These are phyloP conservation scores for Lasiosphaeria hispida DNA, from an alignment of 495 filamentous ascomycete genomes.

Conservation along the genomic window DNA sequence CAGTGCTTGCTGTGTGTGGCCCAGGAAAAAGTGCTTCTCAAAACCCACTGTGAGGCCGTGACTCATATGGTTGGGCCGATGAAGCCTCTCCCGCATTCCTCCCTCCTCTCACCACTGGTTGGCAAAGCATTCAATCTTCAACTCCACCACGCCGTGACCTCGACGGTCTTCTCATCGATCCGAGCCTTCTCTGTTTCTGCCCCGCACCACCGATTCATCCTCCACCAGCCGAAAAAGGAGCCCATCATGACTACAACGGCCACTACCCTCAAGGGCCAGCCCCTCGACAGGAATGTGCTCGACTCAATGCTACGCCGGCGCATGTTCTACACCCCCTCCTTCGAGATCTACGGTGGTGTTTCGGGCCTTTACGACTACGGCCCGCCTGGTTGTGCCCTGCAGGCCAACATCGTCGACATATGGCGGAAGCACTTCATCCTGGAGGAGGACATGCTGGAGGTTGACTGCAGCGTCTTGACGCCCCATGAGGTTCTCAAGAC, in stretches of 20 bases:
- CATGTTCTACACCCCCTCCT: constrained; percentile 91
- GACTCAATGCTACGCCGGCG: constrained; percentile 83
- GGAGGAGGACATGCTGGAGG: constrained; percentile 89
- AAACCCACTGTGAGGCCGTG: constrained; percentile 16
- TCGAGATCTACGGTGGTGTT: constrained; percentile 89
- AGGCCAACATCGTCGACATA: constrained; percentile 81
- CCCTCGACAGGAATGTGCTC: constrained; percentile 74
- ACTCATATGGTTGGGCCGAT: constrained; percentile 32
- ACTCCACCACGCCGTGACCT: constrained; percentile 13
- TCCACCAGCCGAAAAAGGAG: constrained; percentile 36
- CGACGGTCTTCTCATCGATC: constrained; percentile 14
- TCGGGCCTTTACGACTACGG: constrained; percentile 85
- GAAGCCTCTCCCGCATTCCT: constrained; percentile 22
- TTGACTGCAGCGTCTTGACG: constrained; percentile 81
- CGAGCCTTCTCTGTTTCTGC: constrained; percentile 21
- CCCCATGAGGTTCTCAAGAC: constrained; percentile 93
- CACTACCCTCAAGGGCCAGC: constrained; percentile 83
- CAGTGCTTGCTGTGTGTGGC: constrained; percentile 4
- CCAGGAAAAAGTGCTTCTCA: constrained; percentile 2
- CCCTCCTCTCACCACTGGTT: constrained; percentile 25
- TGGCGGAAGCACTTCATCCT: constrained; percentile 91
- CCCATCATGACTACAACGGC: constrained; percentile 44
- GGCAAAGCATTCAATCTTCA: constrained; percentile 22
- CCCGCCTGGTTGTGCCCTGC: constrained; percentile 73
- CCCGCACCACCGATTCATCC: constrained; percentile 14